Evolutionary conservation across 2,329 filamentous ascomycete species (phyloP), one percentile per base, ranked within the genome.

Genomic region (Aureobasidium leucospermi): DNA sequence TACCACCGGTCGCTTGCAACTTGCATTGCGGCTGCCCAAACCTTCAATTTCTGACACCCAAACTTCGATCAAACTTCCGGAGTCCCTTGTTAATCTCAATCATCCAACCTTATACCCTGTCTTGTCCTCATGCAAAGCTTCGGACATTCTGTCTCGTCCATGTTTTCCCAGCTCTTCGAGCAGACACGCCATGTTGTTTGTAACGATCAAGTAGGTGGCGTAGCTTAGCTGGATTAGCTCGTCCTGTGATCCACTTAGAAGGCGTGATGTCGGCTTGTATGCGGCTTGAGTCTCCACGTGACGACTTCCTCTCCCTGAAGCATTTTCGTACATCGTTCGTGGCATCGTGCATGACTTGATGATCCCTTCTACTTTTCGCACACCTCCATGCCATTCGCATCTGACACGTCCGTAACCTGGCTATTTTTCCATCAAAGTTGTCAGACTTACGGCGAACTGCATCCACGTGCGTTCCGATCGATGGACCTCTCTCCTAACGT

Each of bases 211-310:
- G 15, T 31, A 52, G 19, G 48, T 52, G 48, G 48, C 48, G 48
- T 29, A 36, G 39, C 48, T 39, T 52, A 41, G 48, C 48, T 41
- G 15, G 15, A 13, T 41, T 52, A 52, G 48, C 28, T 49, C 31
- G 48, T 39, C 48, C 48, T 39, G 48, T 52, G 48, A 52, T 36
- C 48, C 48, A 41, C 48, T 41, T n/a, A 28, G 10, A 51, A 38
- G 32, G 32, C 47, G 32, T 51, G 47, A 51, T 38, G 34, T 41
- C 38, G 39, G 38, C 49, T 53, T 42, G 38, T 15, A 42, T 42
- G 39, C 39, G 34, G 23, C 23, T 36, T 8, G 34, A 36, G 9
- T 49, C 31, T 32, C 7, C 48, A 52, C 48, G 36, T 41, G 48
- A 39, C 48, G 48, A 28, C 13, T 13, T 6, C 9, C 31, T 49